A percentile compares a stretch with the other conserved stretches of the same genome.
Evolutionary conservation across 345 rosid species (phyloP).

Genomic region (Arabis alpina): DNA sequence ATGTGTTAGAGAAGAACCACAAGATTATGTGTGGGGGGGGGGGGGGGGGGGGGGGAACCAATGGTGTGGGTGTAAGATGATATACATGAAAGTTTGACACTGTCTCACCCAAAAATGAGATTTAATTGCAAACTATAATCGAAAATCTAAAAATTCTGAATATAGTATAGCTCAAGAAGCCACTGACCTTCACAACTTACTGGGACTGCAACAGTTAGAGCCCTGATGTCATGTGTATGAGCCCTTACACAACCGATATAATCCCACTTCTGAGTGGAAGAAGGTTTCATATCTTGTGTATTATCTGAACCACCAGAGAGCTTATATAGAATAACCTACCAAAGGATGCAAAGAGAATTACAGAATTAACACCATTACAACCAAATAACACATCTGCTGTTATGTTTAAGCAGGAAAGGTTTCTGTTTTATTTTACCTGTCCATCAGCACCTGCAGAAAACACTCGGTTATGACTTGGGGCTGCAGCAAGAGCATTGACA

Average conservation of each 20-base stretch:
- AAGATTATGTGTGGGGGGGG: no score
- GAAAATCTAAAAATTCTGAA: neutral
- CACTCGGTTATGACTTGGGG: conserved; percentile 86
- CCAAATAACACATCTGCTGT: conserved; percentile 16
- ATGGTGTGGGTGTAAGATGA: no score
- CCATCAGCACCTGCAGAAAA: conserved; percentile 97
- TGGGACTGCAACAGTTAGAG: conserved; percentile 86
- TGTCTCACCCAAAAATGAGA: neutral
- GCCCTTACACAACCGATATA: conserved; percentile 81
- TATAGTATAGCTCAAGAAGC: conserved; percentile 23
- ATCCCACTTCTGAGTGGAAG: conserved; percentile 76
- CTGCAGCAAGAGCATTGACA: conserved; percentile 81
- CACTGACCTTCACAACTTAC: conserved; percentile 76
- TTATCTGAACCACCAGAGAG: conserved; percentile 52
- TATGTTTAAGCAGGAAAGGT: conserved; percentile 1
- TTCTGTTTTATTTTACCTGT: conserved; percentile 56
- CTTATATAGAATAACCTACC: conserved; percentile 84
- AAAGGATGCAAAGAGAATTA: conserved; percentile 20
- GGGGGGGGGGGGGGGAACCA: no score
- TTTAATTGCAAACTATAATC: neutral
- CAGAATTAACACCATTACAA: conserved; percentile 4
- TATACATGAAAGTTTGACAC: no score
- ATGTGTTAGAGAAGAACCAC: no score
- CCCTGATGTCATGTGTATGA: conserved; percentile 94
- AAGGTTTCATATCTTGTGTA: conserved; percentile 45